Conservation (phyloP, 75 land plant genomes). For the Cupressus sempervirens region DNA sequence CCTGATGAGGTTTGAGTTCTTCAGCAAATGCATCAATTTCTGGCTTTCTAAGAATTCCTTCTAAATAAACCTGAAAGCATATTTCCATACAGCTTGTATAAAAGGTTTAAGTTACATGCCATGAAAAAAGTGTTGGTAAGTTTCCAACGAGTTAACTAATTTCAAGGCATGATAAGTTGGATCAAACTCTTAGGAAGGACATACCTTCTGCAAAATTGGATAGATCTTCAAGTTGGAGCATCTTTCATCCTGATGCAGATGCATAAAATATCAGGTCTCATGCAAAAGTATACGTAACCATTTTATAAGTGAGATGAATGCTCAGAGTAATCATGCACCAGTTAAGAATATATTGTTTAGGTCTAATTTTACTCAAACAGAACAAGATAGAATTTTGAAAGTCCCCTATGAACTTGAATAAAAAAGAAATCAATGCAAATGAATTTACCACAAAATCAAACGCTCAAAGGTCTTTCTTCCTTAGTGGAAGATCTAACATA, state of each 20-base stretch:
- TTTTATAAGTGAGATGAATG: neutral
- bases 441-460: neutral
- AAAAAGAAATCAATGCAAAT: neutral
- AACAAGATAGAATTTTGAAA: neutral
- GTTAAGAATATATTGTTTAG: neutral
- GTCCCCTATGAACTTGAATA: neutral
- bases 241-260: slow-evolving; percentile 78
- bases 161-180: neutral
- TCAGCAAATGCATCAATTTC: slow-evolving; percentile 99
- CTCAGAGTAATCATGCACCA: neutral
- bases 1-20: slow-evolving; percentile 96
- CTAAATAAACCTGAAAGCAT: slow-evolving; percentile 74
- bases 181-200: neutral
- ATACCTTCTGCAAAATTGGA: slow-evolving; percentile 96
- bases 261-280: neutral
- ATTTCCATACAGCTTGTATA: neutral
- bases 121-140: neutral
- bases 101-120: neutral
- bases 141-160: neutral
- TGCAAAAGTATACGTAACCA: neutral
- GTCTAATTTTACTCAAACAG: neutral
- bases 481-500: too few relatives aligned
- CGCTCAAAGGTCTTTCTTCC: neutral
- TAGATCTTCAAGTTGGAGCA: slow-evolving; percentile 96
- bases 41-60: slow-evolving; percentile 93